These are phyloP conservation scores for Diaporthe sp. DNA, from an alignment of 2,329 filamentous ascomycete species.

Conservation along the genomic window DNA sequence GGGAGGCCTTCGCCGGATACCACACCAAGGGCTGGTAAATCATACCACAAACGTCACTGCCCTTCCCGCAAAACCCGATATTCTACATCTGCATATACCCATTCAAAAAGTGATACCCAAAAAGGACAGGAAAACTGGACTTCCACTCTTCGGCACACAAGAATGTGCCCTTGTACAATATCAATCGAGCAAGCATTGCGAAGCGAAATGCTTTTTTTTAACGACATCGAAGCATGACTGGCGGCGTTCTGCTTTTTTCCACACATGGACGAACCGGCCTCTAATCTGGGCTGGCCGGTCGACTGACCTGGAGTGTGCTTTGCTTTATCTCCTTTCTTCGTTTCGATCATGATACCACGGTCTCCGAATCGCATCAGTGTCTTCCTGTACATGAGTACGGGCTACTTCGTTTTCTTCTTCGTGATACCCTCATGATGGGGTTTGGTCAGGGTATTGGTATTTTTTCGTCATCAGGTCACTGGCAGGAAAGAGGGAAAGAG, in stretches of 20 bases:
- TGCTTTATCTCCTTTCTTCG: constrained; percentile 15
- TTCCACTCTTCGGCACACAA: constrained; percentile 36
- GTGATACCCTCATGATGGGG: constrained; percentile 37
- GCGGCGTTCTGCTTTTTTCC: constrained; percentile 35
- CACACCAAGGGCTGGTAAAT: constrained; percentile 86
- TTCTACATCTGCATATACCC: constrained; percentile 31
- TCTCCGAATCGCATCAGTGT: constrained; percentile 35
- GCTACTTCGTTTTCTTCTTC: constrained; percentile 23
- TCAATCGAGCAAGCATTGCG: constrained; percentile 39
- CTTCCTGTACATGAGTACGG: constrained; percentile 15
- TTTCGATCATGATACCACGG: constrained; percentile 40
- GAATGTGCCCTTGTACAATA: constrained; percentile 38
- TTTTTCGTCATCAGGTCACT: constrained; percentile 27
- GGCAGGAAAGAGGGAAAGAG: background rate
- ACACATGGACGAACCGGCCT: constrained; percentile 20
- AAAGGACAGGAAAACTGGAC: constrained; percentile 35
- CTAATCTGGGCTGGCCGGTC: constrained; percentile 23
- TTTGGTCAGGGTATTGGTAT: constrained; percentile 13
- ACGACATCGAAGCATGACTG: constrained; percentile 38
- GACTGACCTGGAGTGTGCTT: constrained; percentile 14
- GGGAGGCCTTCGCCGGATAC: constrained; percentile 84
- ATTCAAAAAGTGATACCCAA: constrained; percentile 40
- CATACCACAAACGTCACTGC: constrained; percentile 28
- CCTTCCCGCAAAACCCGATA: constrained; percentile 14
- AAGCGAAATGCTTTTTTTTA: constrained; percentile 36